These are phyloP conservation scores for Ogataea wickerhamii DNA, from an alignment of 805 yeast species.

Conservation along the genomic window DNA sequence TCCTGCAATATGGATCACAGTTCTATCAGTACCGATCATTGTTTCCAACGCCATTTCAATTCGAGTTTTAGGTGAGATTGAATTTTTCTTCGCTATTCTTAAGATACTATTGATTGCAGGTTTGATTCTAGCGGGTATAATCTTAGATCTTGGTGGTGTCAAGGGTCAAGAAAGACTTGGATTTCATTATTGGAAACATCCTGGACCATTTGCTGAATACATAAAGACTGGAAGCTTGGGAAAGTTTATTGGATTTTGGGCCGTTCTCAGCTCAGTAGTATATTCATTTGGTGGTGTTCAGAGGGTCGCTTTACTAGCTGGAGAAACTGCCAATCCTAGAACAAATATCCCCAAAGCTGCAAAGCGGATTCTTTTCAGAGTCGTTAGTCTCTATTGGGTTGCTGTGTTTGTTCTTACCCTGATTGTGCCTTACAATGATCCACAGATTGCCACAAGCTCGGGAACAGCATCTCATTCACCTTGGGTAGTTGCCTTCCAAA, in stretches of 20 bases:
- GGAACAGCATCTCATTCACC: conserved; percentile 71
- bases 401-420: conserved; percentile 40
- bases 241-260: conserved; percentile 36
- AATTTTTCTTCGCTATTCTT: conserved; percentile 59
- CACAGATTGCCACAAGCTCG: conserved; percentile 37
- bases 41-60: conserved; percentile 47
- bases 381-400: conserved; percentile 20
- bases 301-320: conserved; percentile 24
- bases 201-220: conserved; percentile 45
- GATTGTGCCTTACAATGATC: conserved; percentile 40
- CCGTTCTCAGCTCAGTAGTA: conserved; percentile 55
- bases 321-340: conserved; percentile 24
- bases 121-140: conserved; percentile 47
- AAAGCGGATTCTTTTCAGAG: conserved; percentile 20
- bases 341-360: conserved; percentile 25
- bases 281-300: conserved; percentile 56
- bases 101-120: conserved; percentile 62
- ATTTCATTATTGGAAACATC: conserved; percentile 33
- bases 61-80: conserved; percentile 44
- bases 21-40: conserved; percentile 43
- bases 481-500: conserved; percentile 69
- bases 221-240: conserved; percentile 49
- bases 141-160: conserved; percentile 59
- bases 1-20: conserved; percentile 53
- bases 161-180: conserved; percentile 42